Evolutionary conservation across 2,329 filamentous ascomycete genomes (phyloP).

Genomic region (Cercospora citrullina): DNA sequence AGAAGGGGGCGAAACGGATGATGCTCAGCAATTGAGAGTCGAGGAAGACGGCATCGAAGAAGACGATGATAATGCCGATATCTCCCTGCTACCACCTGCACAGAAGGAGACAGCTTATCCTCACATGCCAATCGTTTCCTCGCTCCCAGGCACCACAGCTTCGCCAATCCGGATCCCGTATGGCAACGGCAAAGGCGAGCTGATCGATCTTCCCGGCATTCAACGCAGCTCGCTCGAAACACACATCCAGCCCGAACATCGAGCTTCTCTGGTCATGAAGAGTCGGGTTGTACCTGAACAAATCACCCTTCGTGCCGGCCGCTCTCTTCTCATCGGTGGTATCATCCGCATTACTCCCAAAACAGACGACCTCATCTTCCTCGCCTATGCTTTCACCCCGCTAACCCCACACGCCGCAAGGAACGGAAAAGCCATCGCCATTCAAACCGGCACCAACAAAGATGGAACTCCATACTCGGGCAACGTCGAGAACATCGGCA

Average conservation of each 20-base stretch:
- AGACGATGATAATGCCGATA: slow-evolving; percentile 31
- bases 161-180: slow-evolving; percentile 93
- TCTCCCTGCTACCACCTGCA: slow-evolving; percentile 69
- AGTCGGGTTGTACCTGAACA: slow-evolving; percentile 72
- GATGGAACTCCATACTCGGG: slow-evolving; percentile 59
- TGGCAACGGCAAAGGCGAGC: slow-evolving; percentile 79
- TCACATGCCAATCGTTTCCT: slow-evolving; percentile 80
- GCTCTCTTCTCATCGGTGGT: slow-evolving; percentile 77
- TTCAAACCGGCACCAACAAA: slow-evolving; percentile 55
- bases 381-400: slow-evolving; percentile 86
- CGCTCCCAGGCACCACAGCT: slow-evolving; percentile 88
- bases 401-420: slow-evolving; percentile 72
- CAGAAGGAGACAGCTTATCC: slow-evolving; percentile 75
- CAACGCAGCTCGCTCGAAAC: slow-evolving; percentile 70
- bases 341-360: slow-evolving; percentile 83
- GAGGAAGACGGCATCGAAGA: slow-evolving; percentile 22
- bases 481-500: slow-evolving; percentile 61
- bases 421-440: slow-evolving; percentile 74
- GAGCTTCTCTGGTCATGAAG: slow-evolving; percentile 73
- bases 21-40: neutral
- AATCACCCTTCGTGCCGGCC: slow-evolving; percentile 68
- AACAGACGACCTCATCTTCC: slow-evolving; percentile 63
- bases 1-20: neutral
- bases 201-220: slow-evolving; percentile 89
- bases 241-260: slow-evolving; percentile 67